Percentiles rank a stretch among this genome's conserved stretches.
phyloP scores from a whole-genome alignment of 352 stramenopile genomes.

The Globisporangium carolinianum region DNA sequence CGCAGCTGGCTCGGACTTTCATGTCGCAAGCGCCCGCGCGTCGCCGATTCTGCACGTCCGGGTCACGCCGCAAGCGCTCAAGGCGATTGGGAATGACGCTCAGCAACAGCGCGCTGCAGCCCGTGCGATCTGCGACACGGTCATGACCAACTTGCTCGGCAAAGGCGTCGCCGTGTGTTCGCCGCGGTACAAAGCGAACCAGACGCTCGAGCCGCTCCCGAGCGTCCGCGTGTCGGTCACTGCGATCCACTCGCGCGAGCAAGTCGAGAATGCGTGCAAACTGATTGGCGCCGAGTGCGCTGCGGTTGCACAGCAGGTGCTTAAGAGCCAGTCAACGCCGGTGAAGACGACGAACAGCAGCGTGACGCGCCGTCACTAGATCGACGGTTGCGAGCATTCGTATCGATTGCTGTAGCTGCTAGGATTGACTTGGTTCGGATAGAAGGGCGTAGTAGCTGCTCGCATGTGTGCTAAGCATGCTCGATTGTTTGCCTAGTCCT shows the following conservation, averaged over 20 bases:
- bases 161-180: conserved; percentile 71
- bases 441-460: no score
- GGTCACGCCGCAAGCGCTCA: conserved; percentile 35
- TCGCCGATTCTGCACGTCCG: conserved; percentile 75
- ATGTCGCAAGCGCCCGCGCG: conserved; percentile 45
- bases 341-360: conserved; percentile 14
- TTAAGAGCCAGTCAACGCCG: conserved; percentile 3
- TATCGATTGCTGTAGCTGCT: no score
- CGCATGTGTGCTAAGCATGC: no score
- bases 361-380: conserved; percentile 39
- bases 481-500: no score
- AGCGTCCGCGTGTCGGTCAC: conserved; percentile 75
- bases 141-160: conserved; percentile 53
- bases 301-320: conserved; percentile 35
- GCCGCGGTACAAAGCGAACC: conserved; percentile 62
- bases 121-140: conserved; percentile 50
- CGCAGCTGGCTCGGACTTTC: conserved; percentile 29
- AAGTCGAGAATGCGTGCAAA: conserved; percentile 51
- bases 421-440: no score
- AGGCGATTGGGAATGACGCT: conserved; percentile 28
- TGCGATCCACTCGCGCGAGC: conserved; percentile 51
- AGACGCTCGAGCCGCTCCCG: conserved; percentile 49
- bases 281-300: conserved; percentile 51
- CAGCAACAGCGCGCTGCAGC: conserved; percentile 47
- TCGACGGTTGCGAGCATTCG: neutral